Evolutionary conservation across 2,329 filamentous ascomycete genomes (phyloP).

Genomic region (Aspergillus brasiliensis): DNA sequence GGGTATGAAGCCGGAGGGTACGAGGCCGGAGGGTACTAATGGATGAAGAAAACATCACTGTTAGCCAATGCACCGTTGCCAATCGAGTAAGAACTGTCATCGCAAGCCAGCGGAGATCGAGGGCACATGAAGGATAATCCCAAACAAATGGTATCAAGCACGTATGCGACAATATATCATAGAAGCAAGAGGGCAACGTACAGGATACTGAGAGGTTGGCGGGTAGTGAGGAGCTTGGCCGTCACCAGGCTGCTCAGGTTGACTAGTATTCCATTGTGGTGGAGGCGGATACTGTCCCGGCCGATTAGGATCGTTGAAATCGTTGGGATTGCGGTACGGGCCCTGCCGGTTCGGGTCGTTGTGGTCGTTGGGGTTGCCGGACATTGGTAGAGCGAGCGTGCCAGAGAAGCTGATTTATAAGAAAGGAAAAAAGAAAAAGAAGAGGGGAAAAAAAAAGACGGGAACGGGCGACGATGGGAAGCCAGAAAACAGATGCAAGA

Average conservation of each 20-base stretch:
- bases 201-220: constrained; percentile 38
- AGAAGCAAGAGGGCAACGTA: constrained; percentile 28
- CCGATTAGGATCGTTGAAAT: constrained; percentile 45
- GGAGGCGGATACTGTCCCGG: constrained; percentile 49
- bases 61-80: background rate
- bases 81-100: constrained; percentile 4
- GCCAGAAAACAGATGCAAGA: constrained; percentile 29
- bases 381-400: constrained; percentile 39
- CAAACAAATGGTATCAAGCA: background rate
- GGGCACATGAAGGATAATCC: background rate
- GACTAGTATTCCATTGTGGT: constrained; percentile 44
- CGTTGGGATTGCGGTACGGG: constrained; percentile 48
- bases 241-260: constrained; percentile 43
- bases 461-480: constrained; percentile 4
- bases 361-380: constrained; percentile 44
- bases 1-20: constrained; percentile 30
- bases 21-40: constrained; percentile 35
- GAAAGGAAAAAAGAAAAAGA: constrained; percentile 25
- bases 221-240: constrained; percentile 40
- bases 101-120: background rate
- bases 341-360: constrained; percentile 48
- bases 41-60: background rate
- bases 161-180: background rate
- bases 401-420: constrained; percentile 27
- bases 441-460: background rate